These are phyloP conservation scores for Coemansia sp. DNA, from an alignment of 192 early-diverging fungal species.

Conservation along the genomic window DNA sequence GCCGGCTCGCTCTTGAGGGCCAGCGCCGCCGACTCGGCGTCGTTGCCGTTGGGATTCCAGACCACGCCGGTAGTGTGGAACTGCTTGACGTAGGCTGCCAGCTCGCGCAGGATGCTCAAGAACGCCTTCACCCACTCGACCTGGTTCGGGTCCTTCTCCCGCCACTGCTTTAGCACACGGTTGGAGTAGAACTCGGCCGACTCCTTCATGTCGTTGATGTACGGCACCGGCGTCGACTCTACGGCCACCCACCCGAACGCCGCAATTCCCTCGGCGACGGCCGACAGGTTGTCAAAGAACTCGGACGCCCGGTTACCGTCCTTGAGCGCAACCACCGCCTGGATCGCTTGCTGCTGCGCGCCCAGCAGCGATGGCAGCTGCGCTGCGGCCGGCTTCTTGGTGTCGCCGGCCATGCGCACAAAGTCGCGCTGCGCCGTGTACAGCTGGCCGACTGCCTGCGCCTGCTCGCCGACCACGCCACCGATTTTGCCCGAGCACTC, in stretches of 20 bases:
- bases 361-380: conserved; percentile 63
- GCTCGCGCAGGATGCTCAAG: conserved; percentile 62
- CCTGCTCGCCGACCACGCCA: conserved; percentile 64
- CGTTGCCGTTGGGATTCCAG: conserved; percentile 86
- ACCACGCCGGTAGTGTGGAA: conserved; percentile 81
- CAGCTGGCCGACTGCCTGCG: conserved; percentile 55
- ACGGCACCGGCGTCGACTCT: conserved; percentile 82
- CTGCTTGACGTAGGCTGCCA: conserved; percentile 85
- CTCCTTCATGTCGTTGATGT: conserved; percentile 84
- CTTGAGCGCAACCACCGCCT: conserved; percentile 60
- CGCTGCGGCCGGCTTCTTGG: conserved; percentile 71
- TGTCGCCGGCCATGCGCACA: conserved; percentile 64
- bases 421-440: conserved; percentile 70
- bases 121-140: conserved; percentile 83
- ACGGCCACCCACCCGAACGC: conserved; percentile 91
- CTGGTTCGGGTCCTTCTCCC: conserved; percentile 82
- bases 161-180: conserved; percentile 83
- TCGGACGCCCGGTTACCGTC: conserved; percentile 76
- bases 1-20: conserved; percentile 34
- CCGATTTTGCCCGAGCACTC: conserved; percentile 50
- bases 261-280: conserved; percentile 83
- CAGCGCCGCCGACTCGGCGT: conserved; percentile 15
- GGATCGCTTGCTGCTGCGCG: conserved; percentile 67
- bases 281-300: conserved; percentile 74
- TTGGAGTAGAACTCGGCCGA: conserved; percentile 89